Evolutionary conservation across 148 eudicot genomes (phyloP).

Genomic region (Camellia japonica): DNA sequence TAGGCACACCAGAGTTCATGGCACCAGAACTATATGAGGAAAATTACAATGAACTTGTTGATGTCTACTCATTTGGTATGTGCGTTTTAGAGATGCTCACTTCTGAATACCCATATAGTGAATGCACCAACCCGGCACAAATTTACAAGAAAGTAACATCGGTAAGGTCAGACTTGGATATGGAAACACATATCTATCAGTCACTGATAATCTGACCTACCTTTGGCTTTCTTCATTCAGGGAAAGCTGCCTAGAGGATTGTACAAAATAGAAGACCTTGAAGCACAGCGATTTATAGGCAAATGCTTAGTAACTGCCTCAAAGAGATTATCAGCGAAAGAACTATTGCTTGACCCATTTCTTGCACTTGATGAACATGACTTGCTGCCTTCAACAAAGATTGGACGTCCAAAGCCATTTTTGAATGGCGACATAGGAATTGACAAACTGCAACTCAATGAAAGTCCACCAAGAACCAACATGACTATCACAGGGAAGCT

Average conservation of each 20-base stretch:
- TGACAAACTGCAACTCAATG: conserved; percentile 28
- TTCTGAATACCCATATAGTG: conserved; percentile 53
- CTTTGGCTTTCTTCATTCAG: conserved; percentile 26
- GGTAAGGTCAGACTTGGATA: conserved; percentile 28
- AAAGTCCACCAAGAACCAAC: conserved; percentile 33
- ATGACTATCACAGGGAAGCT: conserved; percentile 55
- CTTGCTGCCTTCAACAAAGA: background rate
- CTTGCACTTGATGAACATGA: conserved; percentile 23
- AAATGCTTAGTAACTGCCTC: conserved; percentile 44
- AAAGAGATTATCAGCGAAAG: conserved; percentile 46
- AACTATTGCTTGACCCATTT: conserved; percentile 46
- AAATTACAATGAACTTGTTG: conserved; percentile 63
- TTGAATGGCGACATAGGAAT: conserved; percentile 33
- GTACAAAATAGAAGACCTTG: conserved; percentile 37
- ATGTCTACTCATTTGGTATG: conserved; percentile 65
- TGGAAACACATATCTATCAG: background rate
- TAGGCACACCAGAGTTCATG: conserved; percentile 81
- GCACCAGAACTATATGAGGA: conserved; percentile 75
- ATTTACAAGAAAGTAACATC: conserved; percentile 58
- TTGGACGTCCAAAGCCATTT: conserved; percentile 35
- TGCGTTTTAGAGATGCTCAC: conserved; percentile 53
- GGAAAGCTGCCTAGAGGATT: conserved; percentile 49
- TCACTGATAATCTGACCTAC: background rate
- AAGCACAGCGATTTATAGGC: conserved; percentile 46
- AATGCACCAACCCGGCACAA: conserved; percentile 54